phyloP scores from a whole-genome alignment of 495 filamentous ascomycete species.

The Xylaria flabelliformis region DNA sequence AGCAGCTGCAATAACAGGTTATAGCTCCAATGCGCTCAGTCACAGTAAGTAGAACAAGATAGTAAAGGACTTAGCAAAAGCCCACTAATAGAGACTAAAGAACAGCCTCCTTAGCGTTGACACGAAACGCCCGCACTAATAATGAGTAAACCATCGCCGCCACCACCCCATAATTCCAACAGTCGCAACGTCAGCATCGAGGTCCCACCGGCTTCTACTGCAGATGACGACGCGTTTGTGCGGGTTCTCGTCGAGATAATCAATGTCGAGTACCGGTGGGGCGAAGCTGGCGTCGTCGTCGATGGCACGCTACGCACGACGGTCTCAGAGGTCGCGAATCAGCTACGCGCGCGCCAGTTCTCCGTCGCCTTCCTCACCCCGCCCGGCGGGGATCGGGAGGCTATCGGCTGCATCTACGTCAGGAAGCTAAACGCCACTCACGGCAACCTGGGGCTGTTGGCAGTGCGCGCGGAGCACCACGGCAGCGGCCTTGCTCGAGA shows the following conservation, averaged over 20 bases:
- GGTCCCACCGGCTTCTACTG: background rate
- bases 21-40: background rate
- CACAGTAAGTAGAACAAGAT: background rate
- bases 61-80: background rate
- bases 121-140: background rate
- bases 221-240: conserved; percentile 13
- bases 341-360: conserved; percentile 22
- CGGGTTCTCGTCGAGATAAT: conserved; percentile 4
- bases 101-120: background rate
- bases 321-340: conserved; percentile 18
- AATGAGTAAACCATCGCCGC: conserved; percentile 9
- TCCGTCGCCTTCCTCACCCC: conserved; percentile 17
- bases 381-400: background rate
- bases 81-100: background rate
- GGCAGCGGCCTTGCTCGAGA: conserved; percentile 23
- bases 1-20: background rate
- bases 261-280: conserved; percentile 14
- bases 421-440: background rate
- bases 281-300: conserved; percentile 22
- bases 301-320: conserved; percentile 20
- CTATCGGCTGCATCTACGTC: conserved; percentile 4
- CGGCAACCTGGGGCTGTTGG: conserved; percentile 20
- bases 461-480: conserved; percentile 17
- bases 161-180: background rate
- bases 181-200: background rate